Evolutionary conservation across 2,329 filamentous ascomycete genomes (phyloP).

Genomic region (Aspergillus pseudotamarii): DNA sequence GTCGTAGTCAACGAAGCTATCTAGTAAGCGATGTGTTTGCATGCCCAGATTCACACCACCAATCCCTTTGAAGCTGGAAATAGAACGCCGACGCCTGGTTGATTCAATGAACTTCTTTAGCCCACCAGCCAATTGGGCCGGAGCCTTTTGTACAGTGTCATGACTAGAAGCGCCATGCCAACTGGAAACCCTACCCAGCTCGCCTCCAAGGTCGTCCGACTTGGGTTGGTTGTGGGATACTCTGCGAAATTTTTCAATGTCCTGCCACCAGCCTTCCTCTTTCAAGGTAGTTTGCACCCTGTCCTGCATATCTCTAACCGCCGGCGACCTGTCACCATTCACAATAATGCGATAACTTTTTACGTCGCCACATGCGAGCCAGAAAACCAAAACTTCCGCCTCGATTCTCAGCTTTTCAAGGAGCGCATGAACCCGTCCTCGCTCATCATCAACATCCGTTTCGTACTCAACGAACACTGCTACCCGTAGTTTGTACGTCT

Average conservation of each 20-base stretch:
- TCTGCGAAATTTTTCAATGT: constrained; percentile 59
- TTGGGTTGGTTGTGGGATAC: constrained; percentile 16
- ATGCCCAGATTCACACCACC: constrained; percentile 70
- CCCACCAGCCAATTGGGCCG: constrained; percentile 57
- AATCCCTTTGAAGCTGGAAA: constrained; percentile 53
- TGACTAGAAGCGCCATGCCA: constrained; percentile 60
- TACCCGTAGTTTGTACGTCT: constrained; percentile 71
- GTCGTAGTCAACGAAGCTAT: constrained; percentile 59
- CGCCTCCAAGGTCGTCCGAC: constrained; percentile 20
- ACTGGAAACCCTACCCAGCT: constrained; percentile 46
- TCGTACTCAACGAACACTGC: constrained; percentile 90
- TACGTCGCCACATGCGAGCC: constrained; percentile 73
- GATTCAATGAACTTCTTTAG: constrained; percentile 65
- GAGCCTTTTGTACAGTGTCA: constrained; percentile 49
- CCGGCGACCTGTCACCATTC: constrained; percentile 62
- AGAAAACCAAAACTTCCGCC: constrained; percentile 78
- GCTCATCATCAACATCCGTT: constrained; percentile 77
- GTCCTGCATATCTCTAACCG: constrained; percentile 58
- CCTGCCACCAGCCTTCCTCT: constrained; percentile 81
- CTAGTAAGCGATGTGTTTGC: constrained; percentile 71
- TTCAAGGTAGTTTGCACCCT: constrained; percentile 68
- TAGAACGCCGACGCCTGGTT: constrained; percentile 56
- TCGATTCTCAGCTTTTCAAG: constrained; percentile 81
- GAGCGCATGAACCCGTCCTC: constrained; percentile 69
- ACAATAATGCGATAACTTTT: constrained; percentile 77